These are phyloP conservation scores for Podila minutissima DNA, from an alignment of 192 early-diverging fungal genomes.

Conservation along the genomic window DNA sequence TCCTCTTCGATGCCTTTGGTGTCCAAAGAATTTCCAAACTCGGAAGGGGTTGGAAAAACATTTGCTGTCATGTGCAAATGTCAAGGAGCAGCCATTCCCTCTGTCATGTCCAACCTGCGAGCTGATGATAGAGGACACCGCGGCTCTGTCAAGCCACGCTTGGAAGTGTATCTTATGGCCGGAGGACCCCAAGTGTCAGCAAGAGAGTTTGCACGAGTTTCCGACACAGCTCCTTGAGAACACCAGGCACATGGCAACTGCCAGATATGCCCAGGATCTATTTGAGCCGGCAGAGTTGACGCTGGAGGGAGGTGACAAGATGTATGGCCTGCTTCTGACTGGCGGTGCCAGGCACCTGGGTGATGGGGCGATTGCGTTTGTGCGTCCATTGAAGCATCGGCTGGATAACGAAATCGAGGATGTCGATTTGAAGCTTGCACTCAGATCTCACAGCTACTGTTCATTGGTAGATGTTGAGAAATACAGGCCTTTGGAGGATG, in stretches of 20 bases:
- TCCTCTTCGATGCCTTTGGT: constrained; percentile 10
- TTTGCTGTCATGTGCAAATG: not conserved
- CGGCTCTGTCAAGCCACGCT: constrained; percentile 1
- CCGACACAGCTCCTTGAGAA: constrained; percentile 8
- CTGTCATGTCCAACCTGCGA: not conserved
- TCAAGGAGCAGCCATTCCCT: not conserved
- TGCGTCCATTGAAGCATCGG: constrained; percentile 24
- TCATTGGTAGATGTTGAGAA: constrained; percentile 24
- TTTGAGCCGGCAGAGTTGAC: constrained; percentile 18
- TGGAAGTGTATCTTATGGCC: constrained; percentile 1
- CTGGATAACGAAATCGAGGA: constrained; percentile 9
- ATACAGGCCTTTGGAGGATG: constrained; percentile 10
- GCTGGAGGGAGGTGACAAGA: constrained; percentile 16
- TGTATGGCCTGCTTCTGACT: constrained; percentile 12
- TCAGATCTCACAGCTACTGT: constrained; percentile 18
- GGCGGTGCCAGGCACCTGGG: constrained; percentile 9
- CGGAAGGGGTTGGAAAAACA: not conserved
- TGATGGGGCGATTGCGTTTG: constrained; percentile 14
- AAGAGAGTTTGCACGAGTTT: constrained; percentile 7
- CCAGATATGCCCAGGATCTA: constrained; percentile 11
- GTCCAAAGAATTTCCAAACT: constrained; percentile 8
- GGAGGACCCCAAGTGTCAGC: not conserved
- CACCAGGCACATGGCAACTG: constrained; percentile 9
- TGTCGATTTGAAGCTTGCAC: constrained; percentile 14
- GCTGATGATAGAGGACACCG: not conserved